Evolutionary conservation across 1,139 yeast genomes (phyloP), one percentile per base, ranked within the genome.

Genomic region (Debaryomyces fabryi): DNA sequence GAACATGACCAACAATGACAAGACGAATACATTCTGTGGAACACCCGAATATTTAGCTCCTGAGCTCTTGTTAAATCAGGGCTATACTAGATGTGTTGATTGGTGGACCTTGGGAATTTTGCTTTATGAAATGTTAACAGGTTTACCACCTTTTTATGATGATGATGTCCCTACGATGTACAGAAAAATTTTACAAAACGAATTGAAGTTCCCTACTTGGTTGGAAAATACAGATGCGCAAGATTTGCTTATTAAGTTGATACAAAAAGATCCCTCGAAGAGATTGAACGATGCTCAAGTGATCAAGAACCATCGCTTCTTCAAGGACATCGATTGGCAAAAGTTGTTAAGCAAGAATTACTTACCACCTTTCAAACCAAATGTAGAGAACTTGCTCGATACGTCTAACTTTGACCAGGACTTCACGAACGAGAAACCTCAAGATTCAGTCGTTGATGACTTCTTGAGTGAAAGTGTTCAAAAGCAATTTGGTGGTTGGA

Each of bases 401-500:
- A 93, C 97, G 1, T 86, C 96, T 25, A 93, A 93, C 66, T 93
- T 93, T 62, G 97, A 92, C 65, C 83, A 84, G 52, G 98, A 91
- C 64, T 93, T 93, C 65, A 93, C 99, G 8, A 86, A 79, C 60
- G 98, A 93, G 61, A 85, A 87, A 58, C 98, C 99, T 4, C 88
- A 91, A 58, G 99, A 93, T 66, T 88, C 96, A 50, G 98, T 93
- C 10, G 97, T 92, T 23, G 96, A 92, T 64, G 96, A 91, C 63
- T 88, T 81, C 58, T 80, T 83, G 69, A 88, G 90, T 65, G 96
- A 88, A 60, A 83, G 92, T 57, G 96, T 93, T 20, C 99, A 93
- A 68, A 86, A 88, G 64, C 98, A 93, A 69, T 93, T 93, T 76
- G 98, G 97, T 44, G 98, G 99, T 4, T 93, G 99, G 99, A 92